Evolutionary conservation across 306 rosid genomes (phyloP).

Genomic region (Sphenostylis stenocarpa): DNA sequence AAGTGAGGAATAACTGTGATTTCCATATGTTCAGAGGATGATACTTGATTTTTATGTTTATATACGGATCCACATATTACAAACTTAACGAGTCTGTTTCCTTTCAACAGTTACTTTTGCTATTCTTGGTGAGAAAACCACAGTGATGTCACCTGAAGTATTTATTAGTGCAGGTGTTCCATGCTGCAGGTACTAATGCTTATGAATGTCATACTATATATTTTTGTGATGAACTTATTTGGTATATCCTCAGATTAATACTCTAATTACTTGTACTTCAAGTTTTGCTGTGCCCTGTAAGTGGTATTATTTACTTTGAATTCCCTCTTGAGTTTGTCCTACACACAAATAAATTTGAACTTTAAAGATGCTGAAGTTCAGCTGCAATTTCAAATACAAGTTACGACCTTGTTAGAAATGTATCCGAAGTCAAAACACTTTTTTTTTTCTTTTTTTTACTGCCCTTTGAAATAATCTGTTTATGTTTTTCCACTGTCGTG

Average conservation of each 20-base stretch:
- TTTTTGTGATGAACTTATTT: conserved; percentile 19
- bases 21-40: conserved; percentile 14
- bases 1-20: conserved; percentile 20
- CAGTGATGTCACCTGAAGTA: conserved; percentile 98
- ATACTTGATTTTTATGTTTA: conserved; percentile 24
- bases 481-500: neutral
- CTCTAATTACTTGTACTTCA: neutral
- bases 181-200: conserved; percentile 84
- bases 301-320: conserved; percentile 26
- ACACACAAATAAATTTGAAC: neutral
- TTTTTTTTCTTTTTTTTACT: neutral
- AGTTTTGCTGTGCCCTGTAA: conserved; percentile 26
- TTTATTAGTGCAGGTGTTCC: conserved; percentile 85
- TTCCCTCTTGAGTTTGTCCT: conserved; percentile 10
- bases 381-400: neutral
- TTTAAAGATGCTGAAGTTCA: conserved; percentile 18
- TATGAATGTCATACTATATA: conserved; percentile 15
- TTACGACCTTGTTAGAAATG: conserved; percentile 5
- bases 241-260: conserved; percentile 16
- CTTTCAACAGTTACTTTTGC: conserved; percentile 79
- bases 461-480: neutral
- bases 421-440: neutral
- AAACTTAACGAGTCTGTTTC: conserved; percentile 36
- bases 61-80: conserved; percentile 4
- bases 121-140: conserved; percentile 93